phyloP scores from a whole-genome alignment of 1,284 basidiomycete genomes.

The Porodaedalea pini region DNA sequence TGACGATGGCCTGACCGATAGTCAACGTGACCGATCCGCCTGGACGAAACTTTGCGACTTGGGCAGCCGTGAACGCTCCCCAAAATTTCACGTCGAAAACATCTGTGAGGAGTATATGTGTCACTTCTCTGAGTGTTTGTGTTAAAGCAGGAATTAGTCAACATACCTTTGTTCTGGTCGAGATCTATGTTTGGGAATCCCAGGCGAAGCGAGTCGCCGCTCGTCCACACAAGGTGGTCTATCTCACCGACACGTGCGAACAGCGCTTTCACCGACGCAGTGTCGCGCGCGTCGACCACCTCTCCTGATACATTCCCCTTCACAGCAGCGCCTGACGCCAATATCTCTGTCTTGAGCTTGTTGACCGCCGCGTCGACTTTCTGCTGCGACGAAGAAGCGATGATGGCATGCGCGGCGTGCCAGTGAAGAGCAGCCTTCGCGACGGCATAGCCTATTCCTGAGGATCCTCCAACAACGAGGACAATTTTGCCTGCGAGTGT shows the following conservation, averaged over 20 bases:
- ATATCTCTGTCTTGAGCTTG: slow-evolving; percentile 6
- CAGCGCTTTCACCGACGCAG: slow-evolving; percentile 13
- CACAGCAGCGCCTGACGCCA: neutral
- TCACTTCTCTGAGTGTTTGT: too few relatives aligned
- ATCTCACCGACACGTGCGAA: slow-evolving; percentile 20
- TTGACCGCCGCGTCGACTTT: slow-evolving; percentile 16
- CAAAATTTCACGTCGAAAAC: slow-evolving; percentile 25
- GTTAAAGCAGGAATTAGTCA: too few relatives aligned
- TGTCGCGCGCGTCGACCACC: slow-evolving; percentile 17
- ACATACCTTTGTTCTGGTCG: slow-evolving; percentile 16
- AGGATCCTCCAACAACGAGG: slow-evolving; percentile 23
- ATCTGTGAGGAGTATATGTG: slow-evolving; percentile 4
- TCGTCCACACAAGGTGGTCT: slow-evolving; percentile 24
- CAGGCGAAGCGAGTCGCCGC: slow-evolving; percentile 17
- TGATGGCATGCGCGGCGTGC: slow-evolving; percentile 20
- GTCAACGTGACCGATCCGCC: slow-evolving; percentile 23
- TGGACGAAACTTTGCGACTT: slow-evolving; percentile 20
- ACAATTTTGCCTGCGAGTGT: slow-evolving; percentile 21
- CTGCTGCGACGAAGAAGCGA: slow-evolving; percentile 21
- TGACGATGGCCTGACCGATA: slow-evolving; percentile 20
- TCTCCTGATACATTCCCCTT: slow-evolving; percentile 18
- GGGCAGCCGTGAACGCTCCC: slow-evolving; percentile 22
- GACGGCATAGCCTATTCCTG: slow-evolving; percentile 23
- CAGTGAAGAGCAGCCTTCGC: slow-evolving; percentile 20
- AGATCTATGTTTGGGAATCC: slow-evolving; percentile 19